These are phyloP conservation scores for Hura crepitans DNA, from an alignment of 441 rosid species.

Conservation along the genomic window DNA sequence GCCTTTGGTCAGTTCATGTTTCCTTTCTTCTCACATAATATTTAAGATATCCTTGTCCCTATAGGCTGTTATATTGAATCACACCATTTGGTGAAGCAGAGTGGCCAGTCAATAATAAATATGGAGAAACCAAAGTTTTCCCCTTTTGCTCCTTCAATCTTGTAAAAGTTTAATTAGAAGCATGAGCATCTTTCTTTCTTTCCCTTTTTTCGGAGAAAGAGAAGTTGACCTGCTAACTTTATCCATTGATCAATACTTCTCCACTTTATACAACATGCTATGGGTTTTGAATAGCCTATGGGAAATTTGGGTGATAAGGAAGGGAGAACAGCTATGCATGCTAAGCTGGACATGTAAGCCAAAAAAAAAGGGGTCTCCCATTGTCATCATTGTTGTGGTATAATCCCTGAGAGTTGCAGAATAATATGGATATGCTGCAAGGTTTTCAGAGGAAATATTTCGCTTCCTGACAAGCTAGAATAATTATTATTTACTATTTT, in stretches of 20 bases:
- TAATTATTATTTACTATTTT: background rate
- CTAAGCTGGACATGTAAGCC: background rate
- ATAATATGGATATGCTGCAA: background rate
- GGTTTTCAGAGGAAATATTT: background rate
- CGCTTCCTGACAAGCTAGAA: slow-evolving; percentile 1
- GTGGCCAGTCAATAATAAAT: background rate
- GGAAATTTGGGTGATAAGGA: background rate
- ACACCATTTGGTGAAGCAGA: background rate
- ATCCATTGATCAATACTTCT: background rate
- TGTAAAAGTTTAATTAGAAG: background rate
- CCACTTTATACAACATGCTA: slow-evolving; percentile 2
- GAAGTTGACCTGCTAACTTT: background rate
- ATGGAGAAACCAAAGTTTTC: background rate
- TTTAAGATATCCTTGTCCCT: background rate
- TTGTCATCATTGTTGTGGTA: background rate
- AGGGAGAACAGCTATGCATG: background rate
- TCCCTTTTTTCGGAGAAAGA: background rate
- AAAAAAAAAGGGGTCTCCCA: background rate
- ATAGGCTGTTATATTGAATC: background rate
- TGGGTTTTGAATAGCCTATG: background rate
- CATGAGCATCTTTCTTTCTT: background rate
- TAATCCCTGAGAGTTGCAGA: background rate
- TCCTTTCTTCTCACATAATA: background rate
- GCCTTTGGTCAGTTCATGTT: background rate
- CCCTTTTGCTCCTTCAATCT: background rate